Conservation (phyloP, 2,329 filamentous ascomycete species). For the Calonectria montana region DNA sequence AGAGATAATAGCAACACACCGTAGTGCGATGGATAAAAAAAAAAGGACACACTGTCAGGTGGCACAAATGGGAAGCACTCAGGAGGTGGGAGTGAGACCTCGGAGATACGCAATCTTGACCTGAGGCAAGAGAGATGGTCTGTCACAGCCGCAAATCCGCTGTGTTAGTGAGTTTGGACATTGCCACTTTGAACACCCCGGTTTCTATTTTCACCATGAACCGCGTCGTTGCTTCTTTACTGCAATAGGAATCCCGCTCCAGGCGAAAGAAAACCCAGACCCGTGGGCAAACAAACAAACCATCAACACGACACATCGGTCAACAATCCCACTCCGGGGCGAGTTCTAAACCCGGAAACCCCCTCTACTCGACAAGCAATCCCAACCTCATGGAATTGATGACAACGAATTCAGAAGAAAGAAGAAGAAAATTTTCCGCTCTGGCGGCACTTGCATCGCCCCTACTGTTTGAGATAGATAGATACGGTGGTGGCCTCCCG, state of each 20-base stretch:
- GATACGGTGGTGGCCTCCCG: not conserved
- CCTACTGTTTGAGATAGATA: slow-evolving; percentile 24
- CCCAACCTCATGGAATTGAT: slow-evolving; percentile 10
- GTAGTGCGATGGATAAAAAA: not conserved
- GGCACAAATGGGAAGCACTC: not conserved
- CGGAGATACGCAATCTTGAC: not conserved
- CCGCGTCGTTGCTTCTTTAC: not conserved
- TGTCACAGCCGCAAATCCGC: not conserved
- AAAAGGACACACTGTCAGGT: not conserved
- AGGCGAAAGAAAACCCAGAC: not conserved
- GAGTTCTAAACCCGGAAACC: slow-evolving; percentile 5
- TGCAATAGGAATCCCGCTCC: slow-evolving; percentile 8
- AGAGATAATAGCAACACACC: not conserved
- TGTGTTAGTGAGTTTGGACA: not conserved
- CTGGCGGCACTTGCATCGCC: slow-evolving; percentile 14
- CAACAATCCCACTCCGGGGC: not conserved
- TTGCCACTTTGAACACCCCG: not conserved
- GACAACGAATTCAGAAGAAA: not conserved
- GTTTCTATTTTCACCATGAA: slow-evolving; percentile 7
- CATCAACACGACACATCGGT: slow-evolving; percentile 9
- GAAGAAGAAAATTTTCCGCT: slow-evolving; percentile 16
- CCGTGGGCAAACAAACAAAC: slow-evolving; percentile 6
- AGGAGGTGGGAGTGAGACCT: not conserved
- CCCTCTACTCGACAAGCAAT: slow-evolving; percentile 9
- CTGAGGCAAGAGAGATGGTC: not conserved